phyloP scores from a whole-genome alignment of 208 protist species.

The Novymonas esmeraldas region DNA sequence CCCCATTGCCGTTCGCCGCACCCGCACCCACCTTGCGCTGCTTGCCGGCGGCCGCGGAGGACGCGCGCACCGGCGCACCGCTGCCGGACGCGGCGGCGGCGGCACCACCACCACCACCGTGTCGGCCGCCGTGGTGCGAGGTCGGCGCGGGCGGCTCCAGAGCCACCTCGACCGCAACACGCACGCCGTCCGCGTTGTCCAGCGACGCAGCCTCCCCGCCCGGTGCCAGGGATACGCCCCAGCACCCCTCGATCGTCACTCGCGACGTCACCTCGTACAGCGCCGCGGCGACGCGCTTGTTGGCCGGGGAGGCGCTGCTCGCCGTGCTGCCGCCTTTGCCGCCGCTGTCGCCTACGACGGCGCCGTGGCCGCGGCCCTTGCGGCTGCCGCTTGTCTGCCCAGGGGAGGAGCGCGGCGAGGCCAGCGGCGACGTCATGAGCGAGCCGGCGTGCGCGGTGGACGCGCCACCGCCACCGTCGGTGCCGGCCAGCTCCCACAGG shows the following conservation, averaged over 20 bases:
- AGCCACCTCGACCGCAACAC: conserved; percentile 5
- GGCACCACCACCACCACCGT: background rate
- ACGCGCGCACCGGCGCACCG: background rate
- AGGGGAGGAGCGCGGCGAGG: background rate
- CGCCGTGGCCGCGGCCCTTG: background rate
- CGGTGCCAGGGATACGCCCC: conserved; percentile 5
- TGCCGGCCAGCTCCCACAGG: conserved; percentile 22
- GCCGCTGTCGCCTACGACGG: background rate
- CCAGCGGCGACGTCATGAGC: background rate
- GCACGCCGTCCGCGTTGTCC: conserved; percentile 1
- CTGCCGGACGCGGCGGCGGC: too few species aligned
- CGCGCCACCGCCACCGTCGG: background rate
- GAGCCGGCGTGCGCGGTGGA: background rate
- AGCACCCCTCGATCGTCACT: conserved; percentile 26
- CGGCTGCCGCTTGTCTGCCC: background rate
- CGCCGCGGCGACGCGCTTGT: conserved; percentile 19
- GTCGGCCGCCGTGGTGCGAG: background rate
- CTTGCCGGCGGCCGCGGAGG: background rate
- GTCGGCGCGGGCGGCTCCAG: background rate
- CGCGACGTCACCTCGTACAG: conserved; percentile 32
- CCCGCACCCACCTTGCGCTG: conserved; percentile 7
- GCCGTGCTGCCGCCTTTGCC: conserved; percentile 2
- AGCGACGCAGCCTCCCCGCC: background rate
- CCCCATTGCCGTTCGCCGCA: background rate
- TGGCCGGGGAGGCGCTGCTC: background rate